Evolutionary conservation across 2,329 filamentous ascomycete species (phyloP), one percentile per base, ranked within the genome.

Genomic region (Elsinoe arachidis): DNA sequence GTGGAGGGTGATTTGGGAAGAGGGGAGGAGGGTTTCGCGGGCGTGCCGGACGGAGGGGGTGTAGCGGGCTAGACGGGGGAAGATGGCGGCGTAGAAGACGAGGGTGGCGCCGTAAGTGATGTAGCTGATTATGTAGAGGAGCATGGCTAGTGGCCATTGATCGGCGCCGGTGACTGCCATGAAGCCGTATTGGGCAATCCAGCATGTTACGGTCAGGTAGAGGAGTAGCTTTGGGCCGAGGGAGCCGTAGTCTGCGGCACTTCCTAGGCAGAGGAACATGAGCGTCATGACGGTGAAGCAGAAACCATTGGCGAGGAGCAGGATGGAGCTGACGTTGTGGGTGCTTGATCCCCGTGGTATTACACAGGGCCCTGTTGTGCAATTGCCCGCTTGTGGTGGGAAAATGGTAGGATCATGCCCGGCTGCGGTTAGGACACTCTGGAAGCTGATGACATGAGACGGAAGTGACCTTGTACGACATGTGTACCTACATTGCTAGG

Each of bases 61-160:
- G 38, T 34, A 59, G 5, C 52, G 37, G 14, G 57, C 57, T 6
- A 84, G 69, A 0, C 79, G 75, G 2, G 81, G 80, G 58, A 83
- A 83, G 0, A 84, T 82, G 0, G 84, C 83, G 0, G 82, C 85
- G 82, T 83, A 87, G 67, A 86, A 87, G 0, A 84, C 86, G 51
- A 86, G 72, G 0, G 81, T 84, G 2, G 84, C 79, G 68, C 86
- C 83, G 63, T 86, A 87, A 1, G 79, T 78, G 61, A 87, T 83
- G 41, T 86, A 67, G 1, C 83, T 84, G 14, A 86, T 78, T 57
- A 87, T 83, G 66, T 87, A 87, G 14, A 88, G 67, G 0, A 78
- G 84, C 0, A 81, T 76, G 0, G 74, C 85, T 7, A 77, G 71
- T 49, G 78, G 74, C 85, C 85, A 88, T 65, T 83, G 74, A 2